Conservation (phyloP, 78 protist genomes). For the Planoprotostelium fungivorum region DNA sequence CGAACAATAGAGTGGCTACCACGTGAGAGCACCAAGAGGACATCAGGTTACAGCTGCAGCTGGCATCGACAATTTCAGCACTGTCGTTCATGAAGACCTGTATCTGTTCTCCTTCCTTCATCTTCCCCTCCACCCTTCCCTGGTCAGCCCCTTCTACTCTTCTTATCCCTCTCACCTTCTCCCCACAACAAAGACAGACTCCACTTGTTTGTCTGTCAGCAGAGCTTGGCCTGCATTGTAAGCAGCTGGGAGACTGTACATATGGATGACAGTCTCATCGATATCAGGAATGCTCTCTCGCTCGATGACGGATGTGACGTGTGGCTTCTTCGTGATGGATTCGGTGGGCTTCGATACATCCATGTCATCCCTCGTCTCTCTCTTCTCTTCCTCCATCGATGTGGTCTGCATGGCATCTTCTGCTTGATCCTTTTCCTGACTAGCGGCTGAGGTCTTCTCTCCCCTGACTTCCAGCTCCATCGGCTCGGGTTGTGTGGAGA, state of each 20-base stretch:
- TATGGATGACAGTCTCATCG: background rate
- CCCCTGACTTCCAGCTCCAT: background rate
- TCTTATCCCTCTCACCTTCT: background rate
- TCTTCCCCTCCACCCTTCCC: too few relatives aligned
- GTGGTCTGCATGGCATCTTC: background rate
- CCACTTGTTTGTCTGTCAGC: background rate
- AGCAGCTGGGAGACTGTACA: background rate
- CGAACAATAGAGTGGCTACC: background rate
- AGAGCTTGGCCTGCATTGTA: background rate
- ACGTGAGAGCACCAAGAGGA: background rate
- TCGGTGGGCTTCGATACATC: background rate
- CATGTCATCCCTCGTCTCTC: background rate
- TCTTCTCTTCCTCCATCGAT: background rate
- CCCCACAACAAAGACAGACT: background rate
- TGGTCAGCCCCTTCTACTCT: background rate
- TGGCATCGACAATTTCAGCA: background rate
- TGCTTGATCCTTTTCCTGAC: background rate
- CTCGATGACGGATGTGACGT: background rate
- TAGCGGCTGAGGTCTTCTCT: too few relatives aligned
- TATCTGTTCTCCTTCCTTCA: background rate
- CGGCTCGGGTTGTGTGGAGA: too few relatives aligned
- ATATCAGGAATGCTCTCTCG: background rate
- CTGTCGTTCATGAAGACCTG: background rate
- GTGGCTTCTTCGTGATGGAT: background rate
- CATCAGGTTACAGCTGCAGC: background rate